Percentiles rank a stretch among this genome's conserved stretches.
phyloP scores from a whole-genome alignment of 23 red algal species.

The Gracilaria caudata region DNA sequence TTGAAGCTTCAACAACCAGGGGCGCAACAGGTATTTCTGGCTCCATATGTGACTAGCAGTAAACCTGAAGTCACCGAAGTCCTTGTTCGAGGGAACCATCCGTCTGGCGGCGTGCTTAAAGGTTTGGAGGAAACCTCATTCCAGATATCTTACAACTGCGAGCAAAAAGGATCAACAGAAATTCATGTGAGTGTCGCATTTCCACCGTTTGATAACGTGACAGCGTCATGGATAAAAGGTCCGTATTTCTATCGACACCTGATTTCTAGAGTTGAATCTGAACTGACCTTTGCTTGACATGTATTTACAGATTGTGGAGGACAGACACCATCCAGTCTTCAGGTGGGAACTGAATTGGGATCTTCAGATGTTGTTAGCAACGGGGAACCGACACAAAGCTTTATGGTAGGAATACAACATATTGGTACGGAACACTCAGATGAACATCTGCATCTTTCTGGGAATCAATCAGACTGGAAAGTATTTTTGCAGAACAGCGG shows the following conservation, averaged over 20 bases:
- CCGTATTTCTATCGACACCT: neutral
- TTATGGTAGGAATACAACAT: constrained; percentile 59
- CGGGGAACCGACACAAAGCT: constrained; percentile 50
- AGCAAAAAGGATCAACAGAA: constrained; percentile 42
- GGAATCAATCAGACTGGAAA: constrained; percentile 68
- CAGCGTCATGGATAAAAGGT: constrained; percentile 60
- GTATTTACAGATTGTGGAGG: constrained; percentile 57
- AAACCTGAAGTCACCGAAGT: constrained; percentile 33
- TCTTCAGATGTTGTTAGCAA: constrained; percentile 48
- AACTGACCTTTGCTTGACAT: neutral
- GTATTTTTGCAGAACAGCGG: constrained; percentile 31
- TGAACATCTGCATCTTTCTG: constrained; percentile 61
- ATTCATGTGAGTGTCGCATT: constrained; percentile 45
- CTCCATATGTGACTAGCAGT: constrained; percentile 41
- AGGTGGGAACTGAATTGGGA: constrained; percentile 15
- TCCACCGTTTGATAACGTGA: constrained; percentile 57
- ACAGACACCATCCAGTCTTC: constrained; percentile 35
- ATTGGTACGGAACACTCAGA: constrained; percentile 68
- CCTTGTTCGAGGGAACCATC: constrained; percentile 56
- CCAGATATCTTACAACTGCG: constrained; percentile 56
- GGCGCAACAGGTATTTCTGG: constrained; percentile 55
- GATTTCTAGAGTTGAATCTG: neutral
- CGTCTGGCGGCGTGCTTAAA: constrained; percentile 47
- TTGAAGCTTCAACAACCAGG: constrained; percentile 55
- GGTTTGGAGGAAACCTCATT: constrained; percentile 37